Percentiles rank a stretch among this genome's conserved stretches.
phyloP scores from a whole-genome alignment of 2,329 filamentous ascomycete species.

The Aspergillus ibericus region DNA sequence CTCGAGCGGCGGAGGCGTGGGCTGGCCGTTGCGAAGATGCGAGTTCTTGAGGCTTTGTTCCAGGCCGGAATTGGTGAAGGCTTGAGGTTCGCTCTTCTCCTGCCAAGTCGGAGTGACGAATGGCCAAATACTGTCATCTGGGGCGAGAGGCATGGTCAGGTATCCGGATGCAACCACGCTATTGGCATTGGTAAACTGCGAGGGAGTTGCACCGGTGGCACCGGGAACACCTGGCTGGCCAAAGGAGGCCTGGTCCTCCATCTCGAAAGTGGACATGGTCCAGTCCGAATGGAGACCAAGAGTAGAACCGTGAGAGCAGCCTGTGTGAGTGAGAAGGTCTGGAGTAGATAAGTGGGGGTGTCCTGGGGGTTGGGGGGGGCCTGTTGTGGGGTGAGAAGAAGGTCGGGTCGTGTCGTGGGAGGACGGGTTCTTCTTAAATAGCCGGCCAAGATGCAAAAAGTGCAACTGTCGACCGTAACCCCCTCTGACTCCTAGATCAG shows the following conservation, averaged over 20 bases:
- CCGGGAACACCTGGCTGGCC: neutral
- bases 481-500: neutral
- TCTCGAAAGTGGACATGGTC: neutral
- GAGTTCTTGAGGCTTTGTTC: slow-evolving; percentile 35
- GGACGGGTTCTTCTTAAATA: neutral
- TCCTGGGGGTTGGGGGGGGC: neutral
- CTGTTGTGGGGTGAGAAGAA: neutral
- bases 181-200: neutral
- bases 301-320: neutral
- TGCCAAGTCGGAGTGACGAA: neutral
- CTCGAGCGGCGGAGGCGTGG: slow-evolving; percentile 33
- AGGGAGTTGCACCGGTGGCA: neutral
- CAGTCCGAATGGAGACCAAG: neutral
- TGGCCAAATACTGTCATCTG: neutral
- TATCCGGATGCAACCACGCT: neutral
- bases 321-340: neutral
- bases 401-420: neutral
- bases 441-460: neutral
- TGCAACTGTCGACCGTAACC: neutral
- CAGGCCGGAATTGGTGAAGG: slow-evolving; percentile 27
- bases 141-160: neutral
- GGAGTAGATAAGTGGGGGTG: too few species aligned
- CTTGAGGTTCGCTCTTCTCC: slow-evolving; percentile 13
- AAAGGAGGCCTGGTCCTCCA: neutral
- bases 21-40: slow-evolving; percentile 41